Conservation (phyloP, 495 filamentous ascomycete genomes). For the Neurospora sp. region DNA sequence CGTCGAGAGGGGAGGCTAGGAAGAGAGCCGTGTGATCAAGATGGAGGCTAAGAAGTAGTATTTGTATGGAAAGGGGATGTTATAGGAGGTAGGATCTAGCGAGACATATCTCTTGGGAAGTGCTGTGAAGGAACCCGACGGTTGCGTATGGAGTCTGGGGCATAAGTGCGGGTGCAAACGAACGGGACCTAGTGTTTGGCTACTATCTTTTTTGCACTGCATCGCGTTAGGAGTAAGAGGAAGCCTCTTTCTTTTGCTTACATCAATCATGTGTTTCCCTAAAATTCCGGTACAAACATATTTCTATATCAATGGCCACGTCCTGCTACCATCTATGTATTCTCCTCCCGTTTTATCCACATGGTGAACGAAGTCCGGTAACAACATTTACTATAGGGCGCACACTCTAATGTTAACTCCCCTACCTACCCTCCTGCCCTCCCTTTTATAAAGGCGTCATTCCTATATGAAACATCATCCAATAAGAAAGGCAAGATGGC, state of each 20-base stretch:
- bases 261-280: neutral
- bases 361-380: neutral
- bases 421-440: no score
- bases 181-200: neutral
- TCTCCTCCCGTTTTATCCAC: neutral
- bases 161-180: neutral
- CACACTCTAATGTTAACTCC: no score
- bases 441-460: no score
- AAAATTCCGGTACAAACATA: neutral
- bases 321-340: neutral
- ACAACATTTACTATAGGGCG: no score
- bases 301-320: neutral
- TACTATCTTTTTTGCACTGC: neutral
- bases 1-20: neutral
- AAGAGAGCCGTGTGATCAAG: neutral
- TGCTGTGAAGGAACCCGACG: neutral
- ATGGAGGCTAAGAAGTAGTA: neutral
- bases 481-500: neutral
- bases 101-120: neutral
- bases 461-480: neutral
- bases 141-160: neutral
- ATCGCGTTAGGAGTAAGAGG: neutral
- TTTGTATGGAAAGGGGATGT: neutral
- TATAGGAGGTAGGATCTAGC: neutral
- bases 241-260: neutral